A percentile compares a stretch with the other conserved stretches of the same genome.
phyloP scores from a whole-genome alignment of 2,329 filamentous ascomycete species.

The Talaromyces sp. region DNA sequence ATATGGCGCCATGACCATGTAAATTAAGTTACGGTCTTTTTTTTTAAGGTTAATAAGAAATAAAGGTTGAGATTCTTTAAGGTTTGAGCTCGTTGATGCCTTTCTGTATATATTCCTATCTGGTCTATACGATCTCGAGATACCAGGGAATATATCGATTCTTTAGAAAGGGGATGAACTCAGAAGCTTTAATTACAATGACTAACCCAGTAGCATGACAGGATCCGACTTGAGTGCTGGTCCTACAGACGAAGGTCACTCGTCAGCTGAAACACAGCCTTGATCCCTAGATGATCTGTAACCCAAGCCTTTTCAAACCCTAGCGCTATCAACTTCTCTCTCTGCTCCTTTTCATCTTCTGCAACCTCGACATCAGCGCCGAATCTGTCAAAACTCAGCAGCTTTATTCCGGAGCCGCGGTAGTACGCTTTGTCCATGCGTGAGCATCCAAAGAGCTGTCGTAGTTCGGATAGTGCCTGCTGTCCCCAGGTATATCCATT shows the following conservation, averaged over 20 bases:
- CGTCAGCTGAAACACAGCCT: constrained; percentile 1
- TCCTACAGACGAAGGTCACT: not conserved
- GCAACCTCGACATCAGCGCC: constrained; percentile 12
- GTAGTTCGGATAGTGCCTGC: constrained; percentile 41
- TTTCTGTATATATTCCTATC: no score
- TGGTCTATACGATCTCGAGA: no score
- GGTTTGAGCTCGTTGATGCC: no score
- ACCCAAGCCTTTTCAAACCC: constrained; percentile 7
- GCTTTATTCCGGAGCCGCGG: constrained; percentile 28
- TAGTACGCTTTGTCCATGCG: constrained; percentile 55
- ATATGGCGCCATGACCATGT: no score
- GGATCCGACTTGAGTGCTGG: not conserved
- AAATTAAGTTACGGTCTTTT: no score
- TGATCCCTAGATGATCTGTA: constrained; percentile 10
- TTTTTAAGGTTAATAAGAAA: not conserved
- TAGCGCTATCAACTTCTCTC: not conserved
- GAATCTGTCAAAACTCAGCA: constrained; percentile 4
- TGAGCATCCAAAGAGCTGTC: constrained; percentile 45
- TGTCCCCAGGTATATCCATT: constrained; percentile 57
- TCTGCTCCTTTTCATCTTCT: not conserved
- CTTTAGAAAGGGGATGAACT: no score
- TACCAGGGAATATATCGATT: no score
- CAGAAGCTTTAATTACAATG: no score
- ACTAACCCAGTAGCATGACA: no score
- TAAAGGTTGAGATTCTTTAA: not conserved